Conservation (phyloP, 805 yeast genomes). For the Clavispora fructus region DNA sequence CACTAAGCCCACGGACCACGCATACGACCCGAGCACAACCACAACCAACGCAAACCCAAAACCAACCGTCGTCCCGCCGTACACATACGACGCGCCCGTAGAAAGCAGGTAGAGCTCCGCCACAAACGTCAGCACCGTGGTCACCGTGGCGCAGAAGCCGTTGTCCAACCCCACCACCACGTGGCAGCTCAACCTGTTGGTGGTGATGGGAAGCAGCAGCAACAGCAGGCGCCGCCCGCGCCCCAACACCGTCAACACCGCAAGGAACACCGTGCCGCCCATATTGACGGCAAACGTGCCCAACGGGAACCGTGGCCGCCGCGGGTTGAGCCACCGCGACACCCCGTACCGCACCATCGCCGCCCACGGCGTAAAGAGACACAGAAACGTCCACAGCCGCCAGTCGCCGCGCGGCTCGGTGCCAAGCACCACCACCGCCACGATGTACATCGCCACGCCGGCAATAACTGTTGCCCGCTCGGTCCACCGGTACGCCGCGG, state of each 20-base stretch:
- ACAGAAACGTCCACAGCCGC: constrained; percentile 66
- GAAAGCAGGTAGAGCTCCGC: constrained; percentile 48
- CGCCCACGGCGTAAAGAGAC: constrained; percentile 69
- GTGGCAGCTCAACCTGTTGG: constrained; percentile 38
- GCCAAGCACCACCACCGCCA: constrained; percentile 40
- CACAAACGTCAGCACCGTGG: constrained; percentile 76
- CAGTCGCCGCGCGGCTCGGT: constrained; percentile 35
- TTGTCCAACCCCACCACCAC: constrained; percentile 49
- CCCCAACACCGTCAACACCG: constrained; percentile 37
- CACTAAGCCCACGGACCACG: constrained; percentile 55
- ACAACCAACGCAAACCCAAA: constrained; percentile 46
- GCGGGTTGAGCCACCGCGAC: constrained; percentile 45
- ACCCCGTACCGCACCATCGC: constrained; percentile 54
- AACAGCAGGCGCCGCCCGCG: constrained; percentile 34
- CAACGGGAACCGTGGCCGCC: constrained; percentile 42
- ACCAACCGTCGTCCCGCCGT: constrained; percentile 45
- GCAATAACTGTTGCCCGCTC: constrained; percentile 15
- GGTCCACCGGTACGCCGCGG: constrained; percentile 16
- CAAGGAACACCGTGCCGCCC: constrained; percentile 40
- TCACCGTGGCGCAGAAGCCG: constrained; percentile 68
- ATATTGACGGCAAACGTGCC: constrained; percentile 50
- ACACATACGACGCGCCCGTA: constrained; percentile 38
- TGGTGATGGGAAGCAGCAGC: constrained; percentile 22
- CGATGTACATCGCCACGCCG: constrained; percentile 23
- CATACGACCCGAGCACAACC: constrained; percentile 63